Percentiles rank a stretch among this genome's conserved stretches.
phyloP scores from a whole-genome alignment of 768 basidiomycete species.

The Kwoniella heveanensis region DNA sequence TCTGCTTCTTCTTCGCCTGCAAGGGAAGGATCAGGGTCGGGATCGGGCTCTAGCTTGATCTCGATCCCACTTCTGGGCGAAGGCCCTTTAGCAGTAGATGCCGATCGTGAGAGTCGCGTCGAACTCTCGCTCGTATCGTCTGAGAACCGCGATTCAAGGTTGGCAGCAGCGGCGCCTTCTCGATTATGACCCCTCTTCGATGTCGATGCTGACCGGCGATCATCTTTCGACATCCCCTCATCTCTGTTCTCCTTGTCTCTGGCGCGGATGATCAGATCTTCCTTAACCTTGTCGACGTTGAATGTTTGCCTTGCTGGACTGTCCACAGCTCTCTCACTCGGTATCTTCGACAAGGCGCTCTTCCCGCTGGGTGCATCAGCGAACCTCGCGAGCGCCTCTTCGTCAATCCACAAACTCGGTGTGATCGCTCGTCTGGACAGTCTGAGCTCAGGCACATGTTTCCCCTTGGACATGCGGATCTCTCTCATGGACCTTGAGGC shows the following conservation, averaged over 20 bases:
- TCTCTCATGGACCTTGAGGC: conserved; percentile 4
- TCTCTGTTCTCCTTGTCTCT: neutral
- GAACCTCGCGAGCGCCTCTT: conserved; percentile 19
- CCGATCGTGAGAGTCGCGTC: no score
- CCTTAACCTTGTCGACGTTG: neutral
- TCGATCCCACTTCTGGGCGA: neutral
- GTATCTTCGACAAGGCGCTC: neutral
- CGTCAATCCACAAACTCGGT: conserved; percentile 33
- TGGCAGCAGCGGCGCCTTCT: neutral
- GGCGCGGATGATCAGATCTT: no score
- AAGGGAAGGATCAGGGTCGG: no score
- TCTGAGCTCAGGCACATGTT: conserved; percentile 11
- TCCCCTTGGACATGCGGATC: conserved; percentile 9
- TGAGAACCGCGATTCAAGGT: neutral
- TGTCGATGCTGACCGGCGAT: neutral
- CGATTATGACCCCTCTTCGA: neutral
- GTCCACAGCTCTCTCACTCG: neutral
- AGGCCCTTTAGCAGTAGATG: neutral
- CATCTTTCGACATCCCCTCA: neutral
- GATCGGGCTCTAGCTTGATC: neutral
- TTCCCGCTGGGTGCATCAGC: conserved; percentile 1
- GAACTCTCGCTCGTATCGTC: neutral
- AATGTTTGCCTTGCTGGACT: neutral
- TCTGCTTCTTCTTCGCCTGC: no score
- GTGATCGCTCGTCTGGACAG: conserved; percentile 25